A percentile compares a stretch with the other conserved stretches of the same genome.
These are phyloP conservation scores for Microcyclospora tardicrescens DNA, from an alignment of 2,329 filamentous ascomycete species.

Conservation along the genomic window DNA sequence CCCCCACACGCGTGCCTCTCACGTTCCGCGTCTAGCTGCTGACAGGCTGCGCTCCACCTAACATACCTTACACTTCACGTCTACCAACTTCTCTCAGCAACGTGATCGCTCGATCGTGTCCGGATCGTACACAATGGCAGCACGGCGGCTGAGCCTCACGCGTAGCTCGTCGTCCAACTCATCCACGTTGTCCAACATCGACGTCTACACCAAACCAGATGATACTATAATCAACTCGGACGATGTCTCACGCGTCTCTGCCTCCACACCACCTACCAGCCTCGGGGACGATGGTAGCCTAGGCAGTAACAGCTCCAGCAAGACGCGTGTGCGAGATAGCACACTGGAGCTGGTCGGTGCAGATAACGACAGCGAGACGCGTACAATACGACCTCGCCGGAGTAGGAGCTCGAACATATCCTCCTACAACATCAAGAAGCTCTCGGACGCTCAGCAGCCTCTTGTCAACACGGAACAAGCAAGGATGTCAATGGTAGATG, in stretches of 20 bases:
- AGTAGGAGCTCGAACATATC: constrained; percentile 39
- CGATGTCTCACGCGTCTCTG: constrained; percentile 24
- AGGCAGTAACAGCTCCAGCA: not conserved
- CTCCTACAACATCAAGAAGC: constrained; percentile 45
- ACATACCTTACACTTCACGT: no score
- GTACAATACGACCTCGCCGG: constrained; percentile 39
- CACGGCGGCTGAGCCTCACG: constrained; percentile 11
- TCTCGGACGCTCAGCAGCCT: constrained; percentile 14
- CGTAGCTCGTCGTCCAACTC: constrained; percentile 29
- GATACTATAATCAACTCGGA: constrained; percentile 9
- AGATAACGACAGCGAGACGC: constrained; percentile 8
- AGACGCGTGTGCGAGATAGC: constrained; percentile 26
- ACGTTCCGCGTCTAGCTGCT: no score
- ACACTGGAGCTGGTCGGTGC: constrained; percentile 16
- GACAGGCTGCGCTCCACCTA: no score
- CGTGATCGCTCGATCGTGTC: no score
- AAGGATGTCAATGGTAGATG: constrained; percentile 3
- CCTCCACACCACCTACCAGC: constrained; percentile 48
- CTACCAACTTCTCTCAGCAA: no score
- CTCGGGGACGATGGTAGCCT: constrained; percentile 20
- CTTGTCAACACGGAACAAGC: not conserved
- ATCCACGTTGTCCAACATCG: constrained; percentile 31
- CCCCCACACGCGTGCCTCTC: no score
- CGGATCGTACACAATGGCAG: constrained; percentile 2
- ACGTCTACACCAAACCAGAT: constrained; percentile 13